Conservation (phyloP, 2,329 filamentous ascomycete genomes). For the Ceratocystis alfenasii region DNA sequence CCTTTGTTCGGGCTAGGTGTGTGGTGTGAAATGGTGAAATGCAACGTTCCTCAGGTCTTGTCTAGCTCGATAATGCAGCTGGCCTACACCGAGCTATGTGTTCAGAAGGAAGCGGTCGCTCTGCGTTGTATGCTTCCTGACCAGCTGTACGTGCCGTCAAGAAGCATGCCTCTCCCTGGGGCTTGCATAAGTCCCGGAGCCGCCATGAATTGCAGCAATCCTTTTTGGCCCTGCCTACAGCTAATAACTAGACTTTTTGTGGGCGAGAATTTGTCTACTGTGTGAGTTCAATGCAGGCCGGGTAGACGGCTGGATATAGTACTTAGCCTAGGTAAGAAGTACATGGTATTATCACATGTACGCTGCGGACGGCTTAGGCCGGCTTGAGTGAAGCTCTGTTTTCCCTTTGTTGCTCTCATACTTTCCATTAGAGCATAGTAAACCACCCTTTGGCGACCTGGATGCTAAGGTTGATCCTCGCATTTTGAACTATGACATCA, state of each 20-base stretch:
- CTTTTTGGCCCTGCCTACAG: not conserved
- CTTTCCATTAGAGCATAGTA: not conserved
- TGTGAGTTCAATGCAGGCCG: not conserved
- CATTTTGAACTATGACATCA: constrained; percentile 2
- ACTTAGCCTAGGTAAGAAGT: too few relatives aligned
- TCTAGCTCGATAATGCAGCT: not conserved
- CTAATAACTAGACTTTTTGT: too few relatives aligned
- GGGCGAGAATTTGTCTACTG: not conserved
- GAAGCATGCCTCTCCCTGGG: constrained; percentile 1
- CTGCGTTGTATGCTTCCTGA: constrained; percentile 10
- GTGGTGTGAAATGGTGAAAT: not conserved
- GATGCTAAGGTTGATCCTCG: not conserved
- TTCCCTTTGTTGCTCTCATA: not conserved
- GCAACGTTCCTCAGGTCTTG: not conserved
- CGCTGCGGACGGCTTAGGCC: not conserved
- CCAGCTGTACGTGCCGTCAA: constrained; percentile 9
- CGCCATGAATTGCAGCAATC: constrained; percentile 6
- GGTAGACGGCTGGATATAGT: not conserved
- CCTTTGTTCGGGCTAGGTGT: not conserved
- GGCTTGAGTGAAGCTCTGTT: not conserved
- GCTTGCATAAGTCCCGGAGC: not conserved
- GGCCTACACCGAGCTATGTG: constrained; percentile 6
- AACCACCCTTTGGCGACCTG: not conserved
- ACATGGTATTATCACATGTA: not conserved
- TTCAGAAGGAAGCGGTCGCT: not conserved